Conservation (phyloP, 2,329 filamentous ascomycete genomes). For the Botryosphaeria agaves region DNA sequence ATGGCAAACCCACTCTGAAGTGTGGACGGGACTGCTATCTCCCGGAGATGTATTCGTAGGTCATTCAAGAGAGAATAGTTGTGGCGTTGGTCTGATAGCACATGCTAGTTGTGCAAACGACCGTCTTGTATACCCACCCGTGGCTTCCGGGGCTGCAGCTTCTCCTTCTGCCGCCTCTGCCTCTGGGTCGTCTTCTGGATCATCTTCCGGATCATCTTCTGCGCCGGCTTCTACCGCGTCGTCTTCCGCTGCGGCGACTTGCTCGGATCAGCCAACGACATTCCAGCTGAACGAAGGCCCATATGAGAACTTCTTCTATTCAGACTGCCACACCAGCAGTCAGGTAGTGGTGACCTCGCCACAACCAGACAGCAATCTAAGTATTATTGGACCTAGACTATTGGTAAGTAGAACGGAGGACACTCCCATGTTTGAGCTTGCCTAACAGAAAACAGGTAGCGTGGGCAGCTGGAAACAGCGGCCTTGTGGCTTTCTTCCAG, state of each 20-base stretch:
- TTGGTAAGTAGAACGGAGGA: slow-evolving; percentile 26
- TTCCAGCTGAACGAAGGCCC: slow-evolving; percentile 37
- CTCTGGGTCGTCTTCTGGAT: slow-evolving; percentile 1
- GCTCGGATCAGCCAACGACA: slow-evolving; percentile 14
- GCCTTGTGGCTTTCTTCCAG: slow-evolving; percentile 38
- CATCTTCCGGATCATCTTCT: background rate
- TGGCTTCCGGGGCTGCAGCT: too few relatives aligned
- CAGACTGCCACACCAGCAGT: slow-evolving; percentile 40
- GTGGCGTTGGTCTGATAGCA: too few relatives aligned
- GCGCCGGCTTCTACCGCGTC: slow-evolving; percentile 6
- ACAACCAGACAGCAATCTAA: slow-evolving; percentile 32
- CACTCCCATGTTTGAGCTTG: slow-evolving; percentile 4
- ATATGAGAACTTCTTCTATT: slow-evolving; percentile 49
- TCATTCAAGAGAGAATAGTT: too few relatives aligned
- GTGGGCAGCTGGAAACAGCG: slow-evolving; percentile 50
- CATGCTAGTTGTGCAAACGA: slow-evolving; percentile 5
- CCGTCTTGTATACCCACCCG: slow-evolving; percentile 12
- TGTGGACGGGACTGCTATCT: slow-evolving; percentile 20
- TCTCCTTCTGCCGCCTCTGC: slow-evolving; percentile 5
- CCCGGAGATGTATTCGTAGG: slow-evolving; percentile 14
- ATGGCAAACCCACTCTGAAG: slow-evolving; percentile 14
- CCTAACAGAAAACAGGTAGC: slow-evolving; percentile 17
- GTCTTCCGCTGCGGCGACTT: slow-evolving; percentile 6
- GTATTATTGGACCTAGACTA: slow-evolving; percentile 38
- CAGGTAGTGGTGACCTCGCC: slow-evolving; percentile 47